Evolutionary conservation across 1,284 basidiomycete species (phyloP), one percentile per base, ranked within the genome.

Genomic region (Cryptococcus sp.): DNA sequence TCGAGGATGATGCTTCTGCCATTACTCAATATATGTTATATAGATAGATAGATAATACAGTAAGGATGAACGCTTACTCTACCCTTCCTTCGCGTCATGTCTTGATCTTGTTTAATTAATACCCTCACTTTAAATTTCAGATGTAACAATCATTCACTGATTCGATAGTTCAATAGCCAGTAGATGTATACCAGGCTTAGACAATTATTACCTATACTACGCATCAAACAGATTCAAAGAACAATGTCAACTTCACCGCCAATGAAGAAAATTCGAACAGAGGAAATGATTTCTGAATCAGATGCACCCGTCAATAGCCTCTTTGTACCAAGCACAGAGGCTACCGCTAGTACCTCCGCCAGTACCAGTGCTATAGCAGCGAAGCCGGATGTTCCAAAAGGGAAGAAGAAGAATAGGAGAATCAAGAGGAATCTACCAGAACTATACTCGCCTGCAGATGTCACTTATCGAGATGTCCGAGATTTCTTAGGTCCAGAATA

Each of bases 401-500:
- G 54, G 24, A 62, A 56, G 54, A 60, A 63, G 46, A 64, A 54
- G 31, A 47, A 42, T 28, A 45, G 46, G 39, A 61, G 56, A 48
- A 49, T 43, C 28, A 52, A 50, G 32, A 57, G 66, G 41, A 53
- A 60, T 4, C 56, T 80, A 4, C 82, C 84, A 1, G 87, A 88
- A 54, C 76, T 80, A 1, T 87, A 81, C 63, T 85, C 87, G 1
- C 59, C 80, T 2, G 87, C 86, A 42, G 88, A 92, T 64, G 85
- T 91, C 2, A 76, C 88, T 32, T 84, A 81, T 72, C 81, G 79
- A 45, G 89, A 94, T 59, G 80, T 90, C 22, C 70, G 81, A 28
- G 79, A 78, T 7, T 76, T 91, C 5, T 77, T 94, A 1, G 89
- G 88, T 1, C 51, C 75, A 42, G 82, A 84, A 19, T 75, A 75